Percentiles rank a stretch among this genome's conserved stretches.
phyloP scores from a whole-genome alignment of 106 monocot species.

The Allium sativum region DNA sequence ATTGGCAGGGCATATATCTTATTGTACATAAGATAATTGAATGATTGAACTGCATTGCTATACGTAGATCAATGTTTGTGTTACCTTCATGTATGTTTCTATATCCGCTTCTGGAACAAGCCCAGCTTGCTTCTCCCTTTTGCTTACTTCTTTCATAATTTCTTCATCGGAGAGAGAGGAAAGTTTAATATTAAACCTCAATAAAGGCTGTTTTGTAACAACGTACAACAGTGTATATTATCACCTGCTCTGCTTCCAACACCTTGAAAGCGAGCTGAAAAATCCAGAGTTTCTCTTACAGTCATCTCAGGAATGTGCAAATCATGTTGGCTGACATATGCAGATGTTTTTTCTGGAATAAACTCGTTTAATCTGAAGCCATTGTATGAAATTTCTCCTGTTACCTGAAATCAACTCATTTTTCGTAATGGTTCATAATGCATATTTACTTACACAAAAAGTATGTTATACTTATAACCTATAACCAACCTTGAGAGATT shows the following conservation, averaged over 20 bases:
- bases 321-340: constrained; percentile 20
- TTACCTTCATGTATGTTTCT: constrained; percentile 18
- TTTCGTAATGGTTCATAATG: neutral
- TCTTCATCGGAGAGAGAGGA: constrained; percentile 15
- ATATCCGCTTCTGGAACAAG: constrained; percentile 63
- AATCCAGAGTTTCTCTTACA: constrained; percentile 20
- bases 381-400: constrained; percentile 3
- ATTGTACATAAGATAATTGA: no score
- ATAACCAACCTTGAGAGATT: constrained; percentile 47
- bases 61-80: no score
- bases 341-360: constrained; percentile 16
- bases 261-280: constrained; percentile 18
- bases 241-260: constrained; percentile 17
- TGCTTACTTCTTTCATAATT: constrained; percentile 77
- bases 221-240: no score
- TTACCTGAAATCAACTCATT: neutral
- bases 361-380: constrained; percentile 16
- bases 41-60: no score
- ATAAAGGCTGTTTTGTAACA: no score
- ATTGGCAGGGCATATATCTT: no score
- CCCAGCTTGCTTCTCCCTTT: constrained; percentile 40
- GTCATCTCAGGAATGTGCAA: constrained; percentile 10
- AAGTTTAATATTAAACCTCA: no score
- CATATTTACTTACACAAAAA: neutral
- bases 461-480: no score